A percentile compares a stretch with the other conserved stretches of the same genome.
Conservation (phyloP, 257 asterid genomes). For the Ocimum tenuiflorum region DNA sequence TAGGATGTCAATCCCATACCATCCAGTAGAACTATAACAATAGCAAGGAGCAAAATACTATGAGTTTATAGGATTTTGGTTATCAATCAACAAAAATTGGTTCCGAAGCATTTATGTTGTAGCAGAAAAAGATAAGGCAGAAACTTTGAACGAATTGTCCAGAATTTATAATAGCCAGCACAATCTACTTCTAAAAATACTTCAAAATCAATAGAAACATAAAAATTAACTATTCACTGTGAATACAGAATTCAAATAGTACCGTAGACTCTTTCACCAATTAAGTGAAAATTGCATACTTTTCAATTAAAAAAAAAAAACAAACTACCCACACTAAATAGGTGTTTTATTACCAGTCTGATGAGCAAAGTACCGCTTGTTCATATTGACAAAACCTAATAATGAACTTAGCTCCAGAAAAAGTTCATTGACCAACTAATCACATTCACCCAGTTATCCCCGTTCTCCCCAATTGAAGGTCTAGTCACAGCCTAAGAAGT, state of each 20-base stretch:
- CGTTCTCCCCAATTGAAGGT: too few relatives aligned
- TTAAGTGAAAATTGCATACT: background rate
- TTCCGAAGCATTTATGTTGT: background rate
- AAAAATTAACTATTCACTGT: background rate
- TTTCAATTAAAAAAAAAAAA: background rate
- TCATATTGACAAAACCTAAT: conserved; percentile 1
- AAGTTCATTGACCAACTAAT: background rate
- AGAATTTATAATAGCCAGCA: background rate
- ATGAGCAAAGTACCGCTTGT: background rate
- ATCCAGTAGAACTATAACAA: background rate
- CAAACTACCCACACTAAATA: background rate
- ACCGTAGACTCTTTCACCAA: conserved; percentile 1
- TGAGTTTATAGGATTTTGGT: background rate
- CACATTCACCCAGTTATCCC: background rate
- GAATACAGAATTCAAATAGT: background rate
- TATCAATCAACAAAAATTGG: background rate
- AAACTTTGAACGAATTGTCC: background rate
- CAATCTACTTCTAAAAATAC: background rate
- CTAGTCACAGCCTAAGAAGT: background rate
- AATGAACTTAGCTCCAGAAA: background rate
- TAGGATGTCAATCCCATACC: background rate
- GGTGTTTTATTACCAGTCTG: background rate
- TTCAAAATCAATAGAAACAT: conserved; percentile 15
- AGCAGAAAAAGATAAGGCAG: background rate
- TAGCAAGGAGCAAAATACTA: background rate